Conservation (phyloP, 768 basidiomycete genomes). For the Leccinum obscurum region DNA sequence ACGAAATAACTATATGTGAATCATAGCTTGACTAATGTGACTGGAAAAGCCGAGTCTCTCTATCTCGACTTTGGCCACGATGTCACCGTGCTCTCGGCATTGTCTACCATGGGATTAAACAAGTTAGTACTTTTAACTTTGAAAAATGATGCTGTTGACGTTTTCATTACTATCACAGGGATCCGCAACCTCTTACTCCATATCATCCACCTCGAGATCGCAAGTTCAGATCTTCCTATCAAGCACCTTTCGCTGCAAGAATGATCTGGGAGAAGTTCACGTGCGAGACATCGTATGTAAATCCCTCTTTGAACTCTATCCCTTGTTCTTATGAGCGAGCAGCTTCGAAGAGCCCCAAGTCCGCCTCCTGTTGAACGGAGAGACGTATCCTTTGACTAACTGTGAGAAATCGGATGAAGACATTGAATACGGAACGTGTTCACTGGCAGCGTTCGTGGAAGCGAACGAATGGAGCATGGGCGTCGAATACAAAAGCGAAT, state of each 20-base stretch:
- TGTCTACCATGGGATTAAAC: slow-evolving; percentile 39
- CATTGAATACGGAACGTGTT: slow-evolving; percentile 38
- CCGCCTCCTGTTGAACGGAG: slow-evolving; percentile 41
- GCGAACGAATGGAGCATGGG: slow-evolving; percentile 27
- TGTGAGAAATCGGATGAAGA: slow-evolving; percentile 33
- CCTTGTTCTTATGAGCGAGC: slow-evolving; percentile 1
- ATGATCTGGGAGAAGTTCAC: slow-evolving; percentile 47
- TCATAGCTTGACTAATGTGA: slow-evolving; percentile 35
- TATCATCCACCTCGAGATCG: slow-evolving; percentile 27
- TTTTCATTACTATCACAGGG: slow-evolving; percentile 22
- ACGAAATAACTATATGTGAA: neutral
- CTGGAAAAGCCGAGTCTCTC: slow-evolving; percentile 29
- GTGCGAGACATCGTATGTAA: slow-evolving; percentile 35
- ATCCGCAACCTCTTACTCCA: slow-evolving; percentile 31
- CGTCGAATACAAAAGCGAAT: slow-evolving; percentile 30
- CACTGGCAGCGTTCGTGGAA: slow-evolving; percentile 34
- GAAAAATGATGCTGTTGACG: neutral
- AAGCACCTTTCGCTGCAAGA: slow-evolving; percentile 42
- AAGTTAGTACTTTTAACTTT: slow-evolving; percentile 24
- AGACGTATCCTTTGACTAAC: slow-evolving; percentile 37
- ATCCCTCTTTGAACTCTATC: neutral
- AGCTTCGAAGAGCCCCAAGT: slow-evolving; percentile 41
- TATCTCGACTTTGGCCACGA: slow-evolving; percentile 47
- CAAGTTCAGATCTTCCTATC: slow-evolving; percentile 37
- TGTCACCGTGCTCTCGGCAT: slow-evolving; percentile 36